Percentiles rank a stretch among this genome's conserved stretches.
phyloP scores from a whole-genome alignment of 805 yeast genomes.

The Ogataea paraovalis region DNA sequence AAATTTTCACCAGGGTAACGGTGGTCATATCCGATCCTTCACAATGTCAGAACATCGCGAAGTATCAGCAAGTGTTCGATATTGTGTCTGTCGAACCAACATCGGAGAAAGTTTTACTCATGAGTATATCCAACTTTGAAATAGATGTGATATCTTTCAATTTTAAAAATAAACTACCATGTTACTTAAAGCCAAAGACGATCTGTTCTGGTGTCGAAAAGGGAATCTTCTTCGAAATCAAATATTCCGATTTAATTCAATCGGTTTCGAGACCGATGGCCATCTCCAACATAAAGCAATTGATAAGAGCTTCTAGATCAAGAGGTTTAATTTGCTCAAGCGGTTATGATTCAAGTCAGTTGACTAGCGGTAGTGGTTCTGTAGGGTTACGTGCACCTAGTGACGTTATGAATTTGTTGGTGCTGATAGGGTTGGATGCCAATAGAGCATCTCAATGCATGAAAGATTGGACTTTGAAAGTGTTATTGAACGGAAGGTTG shows the following conservation, averaged over 20 bases:
- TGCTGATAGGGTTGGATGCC: constrained; percentile 66
- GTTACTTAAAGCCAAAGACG: constrained; percentile 76
- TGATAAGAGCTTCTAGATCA: constrained; percentile 76
- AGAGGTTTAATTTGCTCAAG: constrained; percentile 77
- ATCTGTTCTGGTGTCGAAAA: constrained; percentile 78
- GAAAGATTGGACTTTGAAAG: constrained; percentile 57
- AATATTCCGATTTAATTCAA: constrained; percentile 49
- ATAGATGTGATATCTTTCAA: constrained; percentile 78
- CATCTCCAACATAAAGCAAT: constrained; percentile 66
- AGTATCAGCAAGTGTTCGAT: constrained; percentile 53
- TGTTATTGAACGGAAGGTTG: constrained; percentile 67
- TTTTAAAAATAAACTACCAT: constrained; percentile 61
- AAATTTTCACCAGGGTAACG: constrained; percentile 68
- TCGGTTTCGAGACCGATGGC: constrained; percentile 47
- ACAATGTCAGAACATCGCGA: constrained; percentile 60
- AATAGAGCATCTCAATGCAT: constrained; percentile 58
- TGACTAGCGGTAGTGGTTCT: constrained; percentile 12
- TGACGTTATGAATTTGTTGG: constrained; percentile 64
- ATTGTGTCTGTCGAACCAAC: constrained; percentile 76
- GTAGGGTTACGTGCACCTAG: constrained; percentile 50
- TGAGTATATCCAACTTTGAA: constrained; percentile 72
- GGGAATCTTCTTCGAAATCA: constrained; percentile 79
- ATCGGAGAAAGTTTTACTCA: constrained; percentile 72
- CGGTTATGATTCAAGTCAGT: constrained; percentile 53
- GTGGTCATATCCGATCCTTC: constrained; percentile 72